Evolutionary conservation across 192 early-diverging fungal genomes (phyloP).

Genomic region (Umbelopsis sp.): DNA sequence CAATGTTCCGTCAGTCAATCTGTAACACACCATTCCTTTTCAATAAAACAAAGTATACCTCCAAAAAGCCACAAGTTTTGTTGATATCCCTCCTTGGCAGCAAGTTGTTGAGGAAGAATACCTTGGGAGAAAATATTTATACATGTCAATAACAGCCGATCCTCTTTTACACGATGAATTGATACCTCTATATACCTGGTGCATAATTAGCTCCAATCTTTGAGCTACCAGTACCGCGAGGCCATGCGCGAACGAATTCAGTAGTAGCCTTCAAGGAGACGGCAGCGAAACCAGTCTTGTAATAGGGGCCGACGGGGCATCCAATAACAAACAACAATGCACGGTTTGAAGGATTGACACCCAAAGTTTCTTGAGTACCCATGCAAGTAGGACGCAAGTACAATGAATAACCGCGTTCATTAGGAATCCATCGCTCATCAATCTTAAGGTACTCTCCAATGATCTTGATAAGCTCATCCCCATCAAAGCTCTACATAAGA

Average conservation of each 20-base stretch:
- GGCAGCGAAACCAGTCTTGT: conserved; percentile 91
- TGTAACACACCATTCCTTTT: neutral
- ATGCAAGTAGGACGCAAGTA: conserved; percentile 95
- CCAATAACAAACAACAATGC: conserved; percentile 87
- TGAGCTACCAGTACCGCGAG: conserved; percentile 89
- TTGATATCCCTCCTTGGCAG: conserved; percentile 86
- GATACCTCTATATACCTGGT: conserved; percentile 57
- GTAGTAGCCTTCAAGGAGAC: conserved; percentile 83
- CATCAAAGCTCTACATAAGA: conserved; percentile 61
- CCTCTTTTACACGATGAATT: too few species aligned
- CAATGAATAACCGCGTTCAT: conserved; percentile 88
- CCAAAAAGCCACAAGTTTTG: conserved; percentile 98
- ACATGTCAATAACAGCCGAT: too few species aligned
- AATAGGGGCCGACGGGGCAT: conserved; percentile 95
- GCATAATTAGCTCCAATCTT: conserved; percentile 93
- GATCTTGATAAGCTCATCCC: conserved; percentile 74
- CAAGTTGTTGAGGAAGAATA: conserved; percentile 77
- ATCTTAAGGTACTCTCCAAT: conserved; percentile 82
- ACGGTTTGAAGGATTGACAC: conserved; percentile 80
- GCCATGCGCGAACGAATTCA: conserved; percentile 91
- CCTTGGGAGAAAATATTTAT: neutral
- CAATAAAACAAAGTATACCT: neutral
- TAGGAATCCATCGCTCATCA: conserved; percentile 89
- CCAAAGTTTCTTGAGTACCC: conserved; percentile 81
- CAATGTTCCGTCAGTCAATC: neutral